These are phyloP conservation scores for Paralagenidium karlingii DNA, from an alignment of 352 stramenopile species.

Conservation along the genomic window DNA sequence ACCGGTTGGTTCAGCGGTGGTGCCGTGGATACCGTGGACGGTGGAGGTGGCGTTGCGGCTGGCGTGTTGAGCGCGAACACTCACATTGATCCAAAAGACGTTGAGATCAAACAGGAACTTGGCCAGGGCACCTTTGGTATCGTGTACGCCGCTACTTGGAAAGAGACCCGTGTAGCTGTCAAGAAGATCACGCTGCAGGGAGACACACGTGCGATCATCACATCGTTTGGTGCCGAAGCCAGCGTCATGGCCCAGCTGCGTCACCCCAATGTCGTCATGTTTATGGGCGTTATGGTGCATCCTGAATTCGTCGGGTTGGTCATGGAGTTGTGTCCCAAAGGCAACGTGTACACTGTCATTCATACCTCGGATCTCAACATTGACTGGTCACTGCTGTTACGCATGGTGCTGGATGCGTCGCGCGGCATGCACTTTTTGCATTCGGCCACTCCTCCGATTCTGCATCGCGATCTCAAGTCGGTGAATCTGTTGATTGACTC, in stretches of 20 bases:
- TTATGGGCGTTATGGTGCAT: conserved; percentile 85
- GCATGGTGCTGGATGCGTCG: conserved; percentile 81
- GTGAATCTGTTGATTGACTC: conserved; percentile 84
- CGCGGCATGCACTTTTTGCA: conserved; percentile 87
- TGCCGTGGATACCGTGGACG: conserved; percentile 24
- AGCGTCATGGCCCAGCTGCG: conserved; percentile 76
- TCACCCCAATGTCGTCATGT: conserved; percentile 83
- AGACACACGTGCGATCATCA: conserved; percentile 71
- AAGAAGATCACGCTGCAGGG: conserved; percentile 78
- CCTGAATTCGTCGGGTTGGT: conserved; percentile 76
- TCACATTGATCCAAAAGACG: conserved; percentile 76
- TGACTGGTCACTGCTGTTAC: conserved; percentile 75
- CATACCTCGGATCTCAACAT: conserved; percentile 66
- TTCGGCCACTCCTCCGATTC: conserved; percentile 74
- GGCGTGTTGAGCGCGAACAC: conserved; percentile 68
- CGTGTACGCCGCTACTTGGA: conserved; percentile 67
- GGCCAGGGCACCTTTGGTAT: conserved; percentile 63
- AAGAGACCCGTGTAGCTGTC: conserved; percentile 68
- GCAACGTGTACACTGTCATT: conserved; percentile 75
- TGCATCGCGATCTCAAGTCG: conserved; percentile 85
- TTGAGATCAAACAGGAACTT: conserved; percentile 67
- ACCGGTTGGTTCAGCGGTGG: conserved; percentile 77
- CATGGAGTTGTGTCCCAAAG: conserved; percentile 82
- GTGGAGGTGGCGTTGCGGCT: conserved; percentile 7
- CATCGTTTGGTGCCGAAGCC: conserved; percentile 66